phyloP scores from a whole-genome alignment of 495 filamentous ascomycete species.

The Talaromyces stipitatus region DNA sequence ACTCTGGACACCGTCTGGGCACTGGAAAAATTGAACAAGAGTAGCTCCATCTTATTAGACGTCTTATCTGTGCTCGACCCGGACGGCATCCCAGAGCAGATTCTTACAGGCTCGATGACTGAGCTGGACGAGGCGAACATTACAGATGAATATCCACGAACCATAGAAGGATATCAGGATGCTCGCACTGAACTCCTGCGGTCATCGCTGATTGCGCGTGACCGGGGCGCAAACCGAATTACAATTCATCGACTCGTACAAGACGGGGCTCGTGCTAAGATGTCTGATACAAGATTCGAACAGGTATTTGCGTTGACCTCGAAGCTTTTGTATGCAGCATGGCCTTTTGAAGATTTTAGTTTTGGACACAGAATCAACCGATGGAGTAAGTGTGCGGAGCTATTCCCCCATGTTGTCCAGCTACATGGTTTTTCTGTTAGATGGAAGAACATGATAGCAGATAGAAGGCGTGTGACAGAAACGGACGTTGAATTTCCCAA shows the following conservation, averaged over 20 bases:
- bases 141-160: slow-evolving; percentile 1
- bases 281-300: slow-evolving; percentile 5
- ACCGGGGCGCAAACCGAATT: slow-evolving; percentile 8
- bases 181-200: slow-evolving; percentile 11
- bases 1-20: slow-evolving; percentile 25
- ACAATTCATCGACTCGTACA: slow-evolving; percentile 20
- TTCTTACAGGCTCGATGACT: not conserved
- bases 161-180: slow-evolving; percentile 1
- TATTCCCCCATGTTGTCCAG: slow-evolving; percentile 12
- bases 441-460: not conserved
- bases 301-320: slow-evolving; percentile 6
- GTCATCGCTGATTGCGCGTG: slow-evolving; percentile 10
- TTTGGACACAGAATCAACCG: slow-evolving; percentile 9
- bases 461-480: not conserved
- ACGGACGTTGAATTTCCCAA: slow-evolving; percentile 6
- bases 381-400: slow-evolving; percentile 13
- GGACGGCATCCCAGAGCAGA: slow-evolving; percentile 13
- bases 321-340: slow-evolving; percentile 6
- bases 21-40: slow-evolving; percentile 9
- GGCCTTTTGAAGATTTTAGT: slow-evolving; percentile 10
- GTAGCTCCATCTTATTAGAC: slow-evolving; percentile 9
- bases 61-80: slow-evolving; percentile 17
- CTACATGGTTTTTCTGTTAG: slow-evolving; percentile 6
- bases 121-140: not conserved
- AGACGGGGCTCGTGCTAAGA: slow-evolving; percentile 11